Conservation (phyloP, 1,139 yeast species). For the Diutina neorugosa region DNA sequence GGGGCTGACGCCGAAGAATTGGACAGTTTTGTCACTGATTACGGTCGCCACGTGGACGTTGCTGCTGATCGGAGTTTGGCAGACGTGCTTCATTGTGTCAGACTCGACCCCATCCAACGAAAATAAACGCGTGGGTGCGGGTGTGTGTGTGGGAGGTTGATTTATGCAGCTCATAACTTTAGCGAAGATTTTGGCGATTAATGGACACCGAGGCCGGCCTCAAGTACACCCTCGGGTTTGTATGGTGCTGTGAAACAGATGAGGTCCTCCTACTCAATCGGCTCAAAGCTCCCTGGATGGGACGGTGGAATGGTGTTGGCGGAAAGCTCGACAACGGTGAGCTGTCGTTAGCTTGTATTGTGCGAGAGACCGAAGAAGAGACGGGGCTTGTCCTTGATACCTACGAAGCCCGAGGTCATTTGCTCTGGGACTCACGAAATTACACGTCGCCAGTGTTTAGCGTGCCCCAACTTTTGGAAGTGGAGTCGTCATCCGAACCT, state of each 20-base stretch:
- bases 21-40: neutral
- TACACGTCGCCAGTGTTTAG: neutral
- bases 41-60: neutral
- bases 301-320: conserved; percentile 41
- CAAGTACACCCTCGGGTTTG: conserved; percentile 29
- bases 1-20: conserved; percentile 2
- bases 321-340: conserved; percentile 30
- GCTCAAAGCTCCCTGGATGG: conserved; percentile 39
- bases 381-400: conserved; percentile 23
- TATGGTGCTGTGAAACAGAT: conserved; percentile 21
- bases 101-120: neutral
- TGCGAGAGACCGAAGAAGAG: conserved; percentile 33
- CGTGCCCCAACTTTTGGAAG: conserved; percentile 11
- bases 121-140: neutral
- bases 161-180: neutral
- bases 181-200: neutral
- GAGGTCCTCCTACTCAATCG: conserved; percentile 28
- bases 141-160: neutral
- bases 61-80: neutral
- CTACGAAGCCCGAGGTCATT: conserved; percentile 22
- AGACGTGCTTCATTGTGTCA: neutral
- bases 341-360: conserved; percentile 26
- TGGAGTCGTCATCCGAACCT: conserved; percentile 4
- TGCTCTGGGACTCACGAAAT: conserved; percentile 18
- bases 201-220: neutral